phyloP scores from a whole-genome alignment of 1,284 basidiomycete genomes.

The Acaromyces ingoldii region DNA sequence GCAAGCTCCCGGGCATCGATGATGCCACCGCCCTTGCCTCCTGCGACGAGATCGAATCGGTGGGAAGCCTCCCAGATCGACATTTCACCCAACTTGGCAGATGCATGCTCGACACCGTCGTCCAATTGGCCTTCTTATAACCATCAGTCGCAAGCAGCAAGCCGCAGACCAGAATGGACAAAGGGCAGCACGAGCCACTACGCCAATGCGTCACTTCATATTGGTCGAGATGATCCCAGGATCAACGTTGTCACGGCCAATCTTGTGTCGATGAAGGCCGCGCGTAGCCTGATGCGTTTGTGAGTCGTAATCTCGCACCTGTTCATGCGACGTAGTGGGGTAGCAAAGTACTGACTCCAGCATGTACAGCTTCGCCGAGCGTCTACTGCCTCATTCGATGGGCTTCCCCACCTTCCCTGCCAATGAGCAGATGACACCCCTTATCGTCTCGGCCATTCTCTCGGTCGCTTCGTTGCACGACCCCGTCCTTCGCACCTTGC shows the following conservation, averaged over 20 bases:
- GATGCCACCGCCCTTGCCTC: conserved; percentile 8
- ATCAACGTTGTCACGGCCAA: conserved; percentile 39
- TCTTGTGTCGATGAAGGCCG: conserved; percentile 28
- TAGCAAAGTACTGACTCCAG: too few species aligned
- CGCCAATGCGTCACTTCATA: conserved; percentile 7
- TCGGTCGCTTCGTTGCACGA: conserved; percentile 38
- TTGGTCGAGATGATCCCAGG: conserved; percentile 37
- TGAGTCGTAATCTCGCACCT: neutral
- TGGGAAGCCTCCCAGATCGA: too few species aligned
- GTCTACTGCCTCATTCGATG: conserved; percentile 37
- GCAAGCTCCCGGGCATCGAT: conserved; percentile 3
- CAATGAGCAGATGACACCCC: conserved; percentile 38
- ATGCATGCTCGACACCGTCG: conserved; percentile 9
- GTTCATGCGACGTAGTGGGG: neutral
- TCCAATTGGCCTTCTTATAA: neutral
- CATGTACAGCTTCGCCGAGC: too few species aligned
- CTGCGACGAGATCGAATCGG: conserved; percentile 11
- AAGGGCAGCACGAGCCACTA: neutral
- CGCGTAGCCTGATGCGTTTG: neutral
- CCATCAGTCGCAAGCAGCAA: neutral
- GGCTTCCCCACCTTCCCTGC: conserved; percentile 41
- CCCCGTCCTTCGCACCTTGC: conserved; percentile 13
- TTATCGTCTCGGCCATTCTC: conserved; percentile 39
- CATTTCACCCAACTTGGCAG: conserved; percentile 5
- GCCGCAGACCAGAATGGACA: conserved; percentile 5